Base-by-base conservation (phyloP, 2,329 filamentous ascomycete species). In the Fusarium udum region DNA sequence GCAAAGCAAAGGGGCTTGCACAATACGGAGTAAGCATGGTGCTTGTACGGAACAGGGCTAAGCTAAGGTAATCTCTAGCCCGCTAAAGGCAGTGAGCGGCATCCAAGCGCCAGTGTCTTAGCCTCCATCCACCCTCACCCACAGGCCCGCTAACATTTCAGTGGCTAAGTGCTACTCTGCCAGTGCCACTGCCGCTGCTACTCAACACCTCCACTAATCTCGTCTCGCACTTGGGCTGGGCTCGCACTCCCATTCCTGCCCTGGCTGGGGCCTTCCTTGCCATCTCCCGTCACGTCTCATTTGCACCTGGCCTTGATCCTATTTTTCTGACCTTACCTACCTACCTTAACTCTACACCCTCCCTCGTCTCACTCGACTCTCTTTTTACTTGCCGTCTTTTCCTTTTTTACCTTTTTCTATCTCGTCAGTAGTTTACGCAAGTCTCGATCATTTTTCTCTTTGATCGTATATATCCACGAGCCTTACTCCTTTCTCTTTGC, bases 401-500 rank as follows among this genome's bases (percentile, higher is more conserved):
- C 31, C 52, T 67, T 64, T 73, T 71, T 74, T 46, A 22, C 40
- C 52, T 49, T 61, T 63, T 32, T 39, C 26, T 40, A 42, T 42
- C 49, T 48, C 58, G 51, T 40, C 52, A 34, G 37, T 63, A 52
- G 22, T 56, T 53, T 51, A 61, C 52, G 42, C 24, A 53, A 56
- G 24, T 48, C 37, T n/a, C 42, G 39, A 58, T 52, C 72, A 34
- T 57, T 66, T 46, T 56, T 63, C 63, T 46, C 39, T 34, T 69
- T 64, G 51, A 40, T 55, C 49, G 40, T 53, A 57, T 52, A 42
- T 57, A 68, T 58, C 42, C 46, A 61, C 57, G 55, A 55, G 53
- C 52, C 34, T 52, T 61, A n/a, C 60, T 69, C 67, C 48, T 59
- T 63, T 75, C 75, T 78, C 75, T 62, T 77, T 76, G 73, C 76